Base-by-base conservation (phyloP, 1,284 basidiomycete species). In the Bjerkandera adusta region DNA sequence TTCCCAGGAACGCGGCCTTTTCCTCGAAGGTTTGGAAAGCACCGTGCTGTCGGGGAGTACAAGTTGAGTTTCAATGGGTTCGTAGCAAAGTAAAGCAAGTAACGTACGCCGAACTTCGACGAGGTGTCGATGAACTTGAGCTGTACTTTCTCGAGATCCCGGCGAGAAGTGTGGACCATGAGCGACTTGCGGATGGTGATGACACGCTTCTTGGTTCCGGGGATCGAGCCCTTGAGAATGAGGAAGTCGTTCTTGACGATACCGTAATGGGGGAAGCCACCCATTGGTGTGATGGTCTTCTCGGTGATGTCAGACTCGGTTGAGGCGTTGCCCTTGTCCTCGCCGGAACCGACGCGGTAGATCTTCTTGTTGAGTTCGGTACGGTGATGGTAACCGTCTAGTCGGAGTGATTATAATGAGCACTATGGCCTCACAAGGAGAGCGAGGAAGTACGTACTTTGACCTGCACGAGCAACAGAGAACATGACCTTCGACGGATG, bases 401-500 rank as follows among this genome's bases (percentile, higher is more conserved):
- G 16, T 53, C 26, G 53, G 33, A 26, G 48, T 66, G 48, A 58
- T 48, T 47, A 33, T 33, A 30, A 20, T 21, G 47, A 37, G 41
- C 27, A 39, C 44, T 25, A 20, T 32, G 45, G 29, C 22, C 5
- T 25, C 42, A 8, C 34, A 24, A 30, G 15, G 29, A 32, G 43
- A 16, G 30, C 2, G 33, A 36, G 18, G 21, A 37, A 25, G 36
- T 36, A 72, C 86, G 52, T 62, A 92, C 89, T 90, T 86, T 99
- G 96, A 93, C 97, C 97, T 58, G 97, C 94, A 80, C 97, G 96
- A 52, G 95, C 96, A 59, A 99, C 97, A 40, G 94, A 97, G 87
- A 92, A 99, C 95, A 98, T 98, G 82, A 97, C 95, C 75, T 94
- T 96, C 57, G 91, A 90, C 65, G 93, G 94, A 82, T 97, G 94